Percentiles rank a stretch among this genome's conserved stretches.
These are phyloP conservation scores for Antarctomyces pellizariae DNA, from an alignment of 495 filamentous ascomycete genomes.

Conservation along the genomic window DNA sequence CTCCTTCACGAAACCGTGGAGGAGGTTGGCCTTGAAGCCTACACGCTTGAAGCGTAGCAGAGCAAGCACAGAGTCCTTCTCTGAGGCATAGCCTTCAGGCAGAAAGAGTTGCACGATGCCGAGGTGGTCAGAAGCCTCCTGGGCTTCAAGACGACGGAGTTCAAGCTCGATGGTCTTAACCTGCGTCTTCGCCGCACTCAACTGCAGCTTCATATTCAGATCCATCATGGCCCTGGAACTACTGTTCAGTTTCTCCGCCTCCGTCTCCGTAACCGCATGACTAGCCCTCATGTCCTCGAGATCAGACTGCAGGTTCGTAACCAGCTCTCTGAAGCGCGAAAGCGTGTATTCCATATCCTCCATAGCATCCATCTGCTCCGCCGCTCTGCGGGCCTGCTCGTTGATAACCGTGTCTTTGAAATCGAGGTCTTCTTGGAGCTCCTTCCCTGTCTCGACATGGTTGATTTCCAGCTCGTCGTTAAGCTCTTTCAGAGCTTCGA, in stretches of 20 bases:
- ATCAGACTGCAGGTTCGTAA: constrained; percentile 65
- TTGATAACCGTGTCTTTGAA: constrained; percentile 51
- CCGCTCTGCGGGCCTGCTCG: constrained; percentile 44
- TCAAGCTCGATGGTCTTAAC: constrained; percentile 86
- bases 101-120: constrained; percentile 72
- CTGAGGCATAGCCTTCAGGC: constrained; percentile 59
- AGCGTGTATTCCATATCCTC: constrained; percentile 81
- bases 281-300: constrained; percentile 79
- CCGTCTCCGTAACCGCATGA: constrained; percentile 75
- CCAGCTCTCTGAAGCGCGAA: constrained; percentile 66
- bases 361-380: constrained; percentile 46
- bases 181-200: constrained; percentile 71
- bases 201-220: constrained; percentile 78
- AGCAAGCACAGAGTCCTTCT: constrained; percentile 62
- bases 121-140: constrained; percentile 73
- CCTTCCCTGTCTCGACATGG: constrained; percentile 76
- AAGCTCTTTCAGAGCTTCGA: constrained; percentile 72
- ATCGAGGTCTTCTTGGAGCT: constrained; percentile 83
- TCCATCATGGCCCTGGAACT: constrained; percentile 88
- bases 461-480: constrained; percentile 88
- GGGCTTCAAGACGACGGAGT: constrained; percentile 63
- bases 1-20: constrained; percentile 61
- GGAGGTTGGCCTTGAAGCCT: constrained; percentile 64
- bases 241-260: constrained; percentile 64
- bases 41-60: constrained; percentile 72